Evolutionary conservation across 2,329 filamentous ascomycete species (phyloP).

Genomic region (Knufia fluminis): DNA sequence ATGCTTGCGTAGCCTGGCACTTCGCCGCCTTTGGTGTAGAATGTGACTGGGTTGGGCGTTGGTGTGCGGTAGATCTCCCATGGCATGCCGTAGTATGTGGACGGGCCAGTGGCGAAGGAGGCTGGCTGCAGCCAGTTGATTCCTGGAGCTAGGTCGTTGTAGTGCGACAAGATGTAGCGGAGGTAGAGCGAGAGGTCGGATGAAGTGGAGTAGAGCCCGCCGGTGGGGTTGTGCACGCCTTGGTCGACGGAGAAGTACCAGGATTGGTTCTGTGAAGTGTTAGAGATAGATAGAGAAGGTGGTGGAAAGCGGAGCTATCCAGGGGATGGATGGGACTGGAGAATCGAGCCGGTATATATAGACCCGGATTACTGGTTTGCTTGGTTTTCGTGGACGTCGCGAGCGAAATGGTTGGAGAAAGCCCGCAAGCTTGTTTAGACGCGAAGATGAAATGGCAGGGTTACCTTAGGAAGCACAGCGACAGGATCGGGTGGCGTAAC

Average conservation of each 20-base stretch:
- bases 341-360: neutral
- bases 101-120: slow-evolving; percentile 29
- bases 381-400: neutral
- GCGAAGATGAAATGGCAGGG: neutral
- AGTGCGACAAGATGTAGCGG: slow-evolving; percentile 33
- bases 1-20: slow-evolving; percentile 34
- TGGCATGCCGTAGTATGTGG: slow-evolving; percentile 38
- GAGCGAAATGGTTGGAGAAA: neutral
- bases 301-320: neutral
- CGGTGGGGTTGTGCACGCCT: slow-evolving; percentile 30
- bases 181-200: slow-evolving; percentile 36
- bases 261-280: neutral
- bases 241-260: slow-evolving; percentile 34
- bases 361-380: neutral
- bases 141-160: slow-evolving; percentile 33
- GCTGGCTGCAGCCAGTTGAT: slow-evolving; percentile 37
- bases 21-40: slow-evolving; percentile 38
- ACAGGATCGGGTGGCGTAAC: slow-evolving; percentile 14
- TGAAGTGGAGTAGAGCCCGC: slow-evolving; percentile 36
- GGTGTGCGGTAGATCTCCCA: slow-evolving; percentile 38
- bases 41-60: slow-evolving; percentile 32
- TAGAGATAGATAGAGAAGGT: neutral
- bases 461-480: slow-evolving; percentile 19
- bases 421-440: neutral
- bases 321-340: neutral